Evolutionary conservation across 2,329 filamentous ascomycete species (phyloP).

Genomic region (Pseudopyrenochaeta lycopersici): DNA sequence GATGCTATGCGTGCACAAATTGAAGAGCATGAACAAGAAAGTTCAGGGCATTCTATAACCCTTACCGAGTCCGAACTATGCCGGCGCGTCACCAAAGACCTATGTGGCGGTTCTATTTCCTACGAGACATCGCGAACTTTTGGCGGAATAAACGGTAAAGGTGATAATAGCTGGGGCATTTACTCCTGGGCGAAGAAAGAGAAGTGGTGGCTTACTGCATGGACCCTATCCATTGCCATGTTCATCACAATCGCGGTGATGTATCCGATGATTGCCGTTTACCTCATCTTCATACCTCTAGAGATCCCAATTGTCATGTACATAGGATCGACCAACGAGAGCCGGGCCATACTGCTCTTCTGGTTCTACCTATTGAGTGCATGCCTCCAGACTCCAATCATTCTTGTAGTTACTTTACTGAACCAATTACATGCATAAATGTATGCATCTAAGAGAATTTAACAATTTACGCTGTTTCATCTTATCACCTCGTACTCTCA

Average conservation of each 20-base stretch:
- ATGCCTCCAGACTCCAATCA: background rate
- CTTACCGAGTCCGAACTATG: constrained; percentile 3
- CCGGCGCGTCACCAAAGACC: constrained; percentile 2
- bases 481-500: too few species aligned
- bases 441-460: too few species aligned
- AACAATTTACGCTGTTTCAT: too few species aligned
- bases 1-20: constrained; percentile 21
- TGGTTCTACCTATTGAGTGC: background rate
- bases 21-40: background rate
- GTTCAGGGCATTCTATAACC: background rate
- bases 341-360: background rate
- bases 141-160: background rate
- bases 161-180: background rate
- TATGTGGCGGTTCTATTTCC: constrained; percentile 26
- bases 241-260: background rate
- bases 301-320: background rate
- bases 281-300: background rate
- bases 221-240: background rate
- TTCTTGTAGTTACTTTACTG: background rate
- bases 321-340: background rate
- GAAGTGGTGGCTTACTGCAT: background rate
- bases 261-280: background rate
- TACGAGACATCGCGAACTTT: background rate
- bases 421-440: background rate
- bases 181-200: background rate